Evolutionary conservation across 2,329 filamentous ascomycete genomes (phyloP), one percentile per base, ranked within the genome.

Genomic region (Talaromyces atroroseus): DNA sequence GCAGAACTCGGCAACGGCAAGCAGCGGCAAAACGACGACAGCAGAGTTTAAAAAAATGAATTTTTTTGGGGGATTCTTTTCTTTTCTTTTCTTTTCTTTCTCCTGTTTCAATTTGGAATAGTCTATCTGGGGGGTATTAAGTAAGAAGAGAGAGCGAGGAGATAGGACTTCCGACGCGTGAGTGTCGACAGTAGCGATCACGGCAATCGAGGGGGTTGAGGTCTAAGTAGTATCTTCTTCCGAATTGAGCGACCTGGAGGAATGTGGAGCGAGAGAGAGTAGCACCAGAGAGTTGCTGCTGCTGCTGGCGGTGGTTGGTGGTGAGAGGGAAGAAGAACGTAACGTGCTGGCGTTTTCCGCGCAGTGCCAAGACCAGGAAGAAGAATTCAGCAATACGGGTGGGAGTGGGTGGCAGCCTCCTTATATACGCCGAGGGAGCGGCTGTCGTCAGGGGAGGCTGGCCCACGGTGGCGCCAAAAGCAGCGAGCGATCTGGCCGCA

Each of bases 321-420:
- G 62, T 58, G 62, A 60, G 56, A 53, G 58, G 61, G 60, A 63
- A 65, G 4, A 29, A 11, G 64, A 67, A 66, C 62, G 68, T 64
- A 62, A 63, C 56, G 58, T 60, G 62, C 61, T 62, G 67, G 66
- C 62, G 63, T 65, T 47, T 52, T 71, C 66, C 66, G 65, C 67
- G 64, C 63, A 64, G 66, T 71, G 70, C 71, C 71, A 73, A 73
- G 70, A 73, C 69, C 70, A 68, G 64, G 61, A 68, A 66, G 63
- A 66, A 62, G 69, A 67, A 65, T 47, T 64, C 62, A 62, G 65
- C 62, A 58, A 60, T 59, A 53, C 56, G 51, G 56, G 46, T 59
- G 62, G 63, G 68, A 63, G 68, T 65, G 71, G 71, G 70, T 70
- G 69, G 67, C 64, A 68, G 67, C 64, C 61, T 62, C 69, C 67